A percentile compares a stretch with the other conserved stretches of the same genome.
phyloP scores from a whole-genome alignment of 108 stramenopile genomes.

The Cyclotella cryptica region DNA sequence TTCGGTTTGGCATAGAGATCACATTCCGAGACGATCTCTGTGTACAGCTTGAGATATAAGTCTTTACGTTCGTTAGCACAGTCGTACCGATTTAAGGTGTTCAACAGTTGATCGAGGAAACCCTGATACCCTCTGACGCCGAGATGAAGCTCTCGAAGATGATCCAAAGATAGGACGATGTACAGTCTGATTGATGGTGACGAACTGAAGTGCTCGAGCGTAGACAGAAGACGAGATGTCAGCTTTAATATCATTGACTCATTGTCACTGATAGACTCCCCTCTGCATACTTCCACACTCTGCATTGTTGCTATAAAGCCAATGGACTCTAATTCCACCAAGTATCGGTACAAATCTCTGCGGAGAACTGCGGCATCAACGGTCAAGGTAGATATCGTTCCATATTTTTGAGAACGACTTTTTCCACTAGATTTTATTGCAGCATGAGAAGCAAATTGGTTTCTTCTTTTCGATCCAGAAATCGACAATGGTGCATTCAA shows the following conservation, averaged over 20 bases:
- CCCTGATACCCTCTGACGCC: conserved; percentile 4
- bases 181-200: conserved; percentile 16
- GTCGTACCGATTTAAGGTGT: background rate
- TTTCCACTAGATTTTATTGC: background rate
- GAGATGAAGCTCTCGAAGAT: conserved; percentile 11
- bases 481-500: conserved; percentile 24
- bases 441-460: background rate
- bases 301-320: background rate
- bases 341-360: conserved; percentile 39
- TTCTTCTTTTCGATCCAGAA: background rate
- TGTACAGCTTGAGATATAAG: conserved; percentile 27
- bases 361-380: conserved; percentile 33
- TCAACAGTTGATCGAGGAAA: conserved; percentile 9
- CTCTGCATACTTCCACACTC: background rate
- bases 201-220: background rate
- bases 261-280: background rate
- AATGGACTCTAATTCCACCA: conserved; percentile 17
- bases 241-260: background rate
- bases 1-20: conserved; percentile 19
- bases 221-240: background rate
- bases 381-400: conserved; percentile 13
- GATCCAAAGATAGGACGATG: background rate
- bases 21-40: conserved; percentile 50
- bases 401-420: background rate
- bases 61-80: background rate